phyloP scores from a whole-genome alignment of 495 filamentous ascomycete species.

The Cudoniella acicularis region DNA sequence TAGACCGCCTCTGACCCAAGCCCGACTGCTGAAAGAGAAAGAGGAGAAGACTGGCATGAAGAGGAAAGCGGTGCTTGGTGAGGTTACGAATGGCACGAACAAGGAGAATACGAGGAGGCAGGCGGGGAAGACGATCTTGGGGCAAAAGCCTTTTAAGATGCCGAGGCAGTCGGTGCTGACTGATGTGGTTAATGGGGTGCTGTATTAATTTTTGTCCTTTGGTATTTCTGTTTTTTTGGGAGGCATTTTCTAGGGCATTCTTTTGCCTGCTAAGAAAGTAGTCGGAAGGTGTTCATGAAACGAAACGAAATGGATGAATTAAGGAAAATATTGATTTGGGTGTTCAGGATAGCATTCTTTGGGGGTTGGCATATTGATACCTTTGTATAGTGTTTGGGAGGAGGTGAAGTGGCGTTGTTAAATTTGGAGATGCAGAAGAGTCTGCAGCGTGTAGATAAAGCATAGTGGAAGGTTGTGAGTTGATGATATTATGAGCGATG shows the following conservation, averaged over 20 bases:
- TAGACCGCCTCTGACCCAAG: slow-evolving; percentile 11
- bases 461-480: too few species aligned
- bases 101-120: background rate
- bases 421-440: too few species aligned
- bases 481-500: too few species aligned
- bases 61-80: slow-evolving; percentile 20
- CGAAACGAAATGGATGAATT: too few species aligned
- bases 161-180: slow-evolving; percentile 33
- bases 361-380: too few species aligned
- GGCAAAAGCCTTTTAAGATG: slow-evolving; percentile 35
- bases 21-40: slow-evolving; percentile 30
- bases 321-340: too few species aligned
- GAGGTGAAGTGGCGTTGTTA: background rate
- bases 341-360: too few species aligned
- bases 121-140: slow-evolving; percentile 19
- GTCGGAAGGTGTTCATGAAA: too few species aligned
- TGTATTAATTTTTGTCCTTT: slow-evolving; percentile 5
- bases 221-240: background rate
- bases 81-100: slow-evolving; percentile 22
- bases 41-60: slow-evolving; percentile 23
- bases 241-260: background rate
- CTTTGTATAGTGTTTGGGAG: background rate
- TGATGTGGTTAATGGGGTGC: slow-evolving; percentile 31
- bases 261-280: too few species aligned
- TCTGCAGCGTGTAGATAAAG: too few species aligned